These are phyloP conservation scores for Silene conica DNA, from an alignment of 148 eudicot species.

Conservation along the genomic window DNA sequence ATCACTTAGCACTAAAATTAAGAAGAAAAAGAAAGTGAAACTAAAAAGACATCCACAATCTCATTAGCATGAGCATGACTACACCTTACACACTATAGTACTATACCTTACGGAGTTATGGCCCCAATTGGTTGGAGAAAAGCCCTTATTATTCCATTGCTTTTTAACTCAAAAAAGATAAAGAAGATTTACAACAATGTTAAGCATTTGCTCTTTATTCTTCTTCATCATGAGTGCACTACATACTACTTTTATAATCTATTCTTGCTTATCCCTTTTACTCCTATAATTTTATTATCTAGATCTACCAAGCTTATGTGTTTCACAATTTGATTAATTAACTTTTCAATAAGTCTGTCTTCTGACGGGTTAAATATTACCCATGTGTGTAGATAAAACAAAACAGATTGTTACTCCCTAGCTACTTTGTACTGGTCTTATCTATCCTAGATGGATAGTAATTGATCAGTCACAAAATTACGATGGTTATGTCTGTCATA, in stretches of 20 bases:
- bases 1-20: too few species aligned
- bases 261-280: not conserved
- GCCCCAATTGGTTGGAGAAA: constrained; percentile 6
- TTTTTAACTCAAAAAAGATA: not conserved
- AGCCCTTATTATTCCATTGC: constrained; percentile 1
- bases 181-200: not conserved
- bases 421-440: too few species aligned
- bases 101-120: not conserved
- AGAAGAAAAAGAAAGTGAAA: too few species aligned
- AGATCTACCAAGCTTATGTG: not conserved
- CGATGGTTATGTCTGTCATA: too few species aligned
- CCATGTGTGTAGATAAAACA: too few species aligned
- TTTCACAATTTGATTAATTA: too few species aligned
- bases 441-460: too few species aligned
- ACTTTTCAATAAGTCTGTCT: too few species aligned
- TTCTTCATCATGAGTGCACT: not conserved
- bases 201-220: constrained; percentile 9
- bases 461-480: too few species aligned
- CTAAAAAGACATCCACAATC: not conserved
- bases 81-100: not conserved
- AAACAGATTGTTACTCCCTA: too few species aligned
- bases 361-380: too few species aligned
- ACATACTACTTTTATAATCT: not conserved
- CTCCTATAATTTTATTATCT: too few species aligned
- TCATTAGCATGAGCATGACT: not conserved